A percentile compares a stretch with the other conserved stretches of the same genome.
Evolutionary conservation across 2,329 filamentous ascomycete species (phyloP).

Genomic region (Teratosphaeria gauchensis): DNA sequence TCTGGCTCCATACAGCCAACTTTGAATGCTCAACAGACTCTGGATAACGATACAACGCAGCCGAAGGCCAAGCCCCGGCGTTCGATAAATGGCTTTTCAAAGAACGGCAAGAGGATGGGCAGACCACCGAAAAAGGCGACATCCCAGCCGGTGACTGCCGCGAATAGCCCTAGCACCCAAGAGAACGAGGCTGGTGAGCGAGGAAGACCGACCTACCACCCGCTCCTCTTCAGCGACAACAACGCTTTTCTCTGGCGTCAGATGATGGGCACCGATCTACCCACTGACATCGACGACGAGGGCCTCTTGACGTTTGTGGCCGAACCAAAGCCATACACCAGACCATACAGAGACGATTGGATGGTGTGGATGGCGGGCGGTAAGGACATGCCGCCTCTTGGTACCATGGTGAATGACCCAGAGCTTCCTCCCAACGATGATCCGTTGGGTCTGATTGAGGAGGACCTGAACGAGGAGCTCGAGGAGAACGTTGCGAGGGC

Average conservation of each 20-base stretch:
- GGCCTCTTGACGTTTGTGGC: neutral
- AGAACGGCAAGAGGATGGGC: neutral
- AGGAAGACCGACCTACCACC: neutral
- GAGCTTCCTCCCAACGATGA: neutral
- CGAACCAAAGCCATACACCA: neutral
- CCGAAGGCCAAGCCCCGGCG: neutral
- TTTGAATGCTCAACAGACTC: neutral
- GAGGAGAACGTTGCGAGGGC: neutral
- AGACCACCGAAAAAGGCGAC: neutral
- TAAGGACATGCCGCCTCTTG: neutral
- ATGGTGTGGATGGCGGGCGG: neutral
- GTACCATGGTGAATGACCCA: neutral
- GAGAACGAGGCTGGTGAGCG: neutral
- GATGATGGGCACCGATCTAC: neutral
- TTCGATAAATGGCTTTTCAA: neutral
- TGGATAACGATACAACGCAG: neutral
- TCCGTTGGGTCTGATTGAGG: neutral
- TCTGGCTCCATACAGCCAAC: neutral
- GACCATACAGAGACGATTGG: neutral
- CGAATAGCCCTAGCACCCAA: neutral
- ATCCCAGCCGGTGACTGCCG: neutral
- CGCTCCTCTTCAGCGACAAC: neutral
- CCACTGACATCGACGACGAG: neutral
- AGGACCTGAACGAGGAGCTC: neutral
- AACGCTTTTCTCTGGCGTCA: neutral